Evolutionary conservation across 208 protist genomes (phyloP), one percentile per base, ranked within the genome.

Genomic region (Leishmania major): DNA sequence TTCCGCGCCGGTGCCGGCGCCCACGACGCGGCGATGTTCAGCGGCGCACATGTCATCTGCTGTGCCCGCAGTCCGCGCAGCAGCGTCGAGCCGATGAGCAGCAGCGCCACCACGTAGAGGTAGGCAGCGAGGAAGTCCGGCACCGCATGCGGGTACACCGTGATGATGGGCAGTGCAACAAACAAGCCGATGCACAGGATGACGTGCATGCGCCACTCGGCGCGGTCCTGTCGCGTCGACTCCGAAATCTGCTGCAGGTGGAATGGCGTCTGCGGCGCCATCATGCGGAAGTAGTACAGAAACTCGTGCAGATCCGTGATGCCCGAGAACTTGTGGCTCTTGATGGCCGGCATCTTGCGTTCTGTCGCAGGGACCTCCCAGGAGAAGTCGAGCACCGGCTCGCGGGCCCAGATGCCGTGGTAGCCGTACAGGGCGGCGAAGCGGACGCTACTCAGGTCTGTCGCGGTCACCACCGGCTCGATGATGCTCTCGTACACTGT

Each of bases 281-380:
- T 81, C 6, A 85, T 35, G 25, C 79, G 83, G 70, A 94, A 94
- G 73, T 90, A 91, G 22, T 87, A 67, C 13, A 94, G 59, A 49
- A 94, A 94, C 62, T 88, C 85, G 59, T 85, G 45, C 37, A 90
- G 47, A 73, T 90, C 47, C 10, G 62, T 71, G 57, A 94, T 83
- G 69, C 77, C 85, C 10, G 87, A 74, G 57, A 94, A 94, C 64
- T 82, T 91, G 60, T 94, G 87, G 37, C 82, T 89, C 55, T 87
- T 87, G 75, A 91, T 92, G 7, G 79, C 84, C 22, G 89, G 91
- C 78, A 94, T 77, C 83, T 90, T 91, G 15, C 91, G 88, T 76
- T 92, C 89, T 79, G 77, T 84, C 37, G 88, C 79, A 47, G 89
- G 91, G 0, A 92, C 77, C 82, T 94, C 91, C 91, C 91, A 94